These are phyloP conservation scores for Jatropha podagrica DNA, from an alignment of 441 rosid genomes.

Conservation along the genomic window DNA sequence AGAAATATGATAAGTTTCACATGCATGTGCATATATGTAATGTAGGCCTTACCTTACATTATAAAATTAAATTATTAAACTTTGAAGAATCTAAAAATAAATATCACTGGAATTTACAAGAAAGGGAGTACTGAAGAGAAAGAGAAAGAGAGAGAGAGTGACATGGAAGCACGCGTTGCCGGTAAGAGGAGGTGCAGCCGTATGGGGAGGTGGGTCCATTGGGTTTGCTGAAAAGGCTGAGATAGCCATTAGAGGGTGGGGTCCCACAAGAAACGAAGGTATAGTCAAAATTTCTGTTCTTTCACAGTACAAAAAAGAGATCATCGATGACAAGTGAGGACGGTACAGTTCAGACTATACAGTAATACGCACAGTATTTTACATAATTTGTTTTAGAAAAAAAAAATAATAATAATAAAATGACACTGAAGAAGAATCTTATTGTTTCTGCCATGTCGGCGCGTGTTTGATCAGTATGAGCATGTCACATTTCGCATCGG, in stretches of 20 bases:
- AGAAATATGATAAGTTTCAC: constrained; percentile 30
- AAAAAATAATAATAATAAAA: too few species aligned
- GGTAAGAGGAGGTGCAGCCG: constrained; percentile 71
- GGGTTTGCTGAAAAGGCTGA: constrained; percentile 38
- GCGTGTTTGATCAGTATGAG: constrained; percentile 11
- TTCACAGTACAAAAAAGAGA: background rate
- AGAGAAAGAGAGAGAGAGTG: constrained; percentile 35
- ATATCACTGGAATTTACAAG: too few species aligned
- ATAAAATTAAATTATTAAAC: too few species aligned
- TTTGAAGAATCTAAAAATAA: too few species aligned
- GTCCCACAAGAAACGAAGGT: constrained; percentile 33
- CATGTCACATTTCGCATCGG: constrained; percentile 5
- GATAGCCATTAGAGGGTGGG: constrained; percentile 15
- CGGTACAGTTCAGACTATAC: too few species aligned
- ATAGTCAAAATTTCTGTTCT: constrained; percentile 7
- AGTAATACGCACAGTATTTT: too few species aligned
- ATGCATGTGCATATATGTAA: constrained; percentile 23
- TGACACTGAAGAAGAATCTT: too few species aligned
- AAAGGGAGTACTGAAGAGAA: constrained; percentile 11
- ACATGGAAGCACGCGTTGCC: constrained; percentile 89
- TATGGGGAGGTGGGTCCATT: constrained; percentile 75
- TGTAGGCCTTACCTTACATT: constrained; percentile 30
- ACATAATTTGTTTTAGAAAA: too few species aligned
- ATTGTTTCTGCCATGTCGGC: constrained; percentile 14
- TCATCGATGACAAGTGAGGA: too few species aligned